Base-by-base conservation (phyloP, 805 yeast species). In the Kodamaea hsintzibuensis region DNA sequence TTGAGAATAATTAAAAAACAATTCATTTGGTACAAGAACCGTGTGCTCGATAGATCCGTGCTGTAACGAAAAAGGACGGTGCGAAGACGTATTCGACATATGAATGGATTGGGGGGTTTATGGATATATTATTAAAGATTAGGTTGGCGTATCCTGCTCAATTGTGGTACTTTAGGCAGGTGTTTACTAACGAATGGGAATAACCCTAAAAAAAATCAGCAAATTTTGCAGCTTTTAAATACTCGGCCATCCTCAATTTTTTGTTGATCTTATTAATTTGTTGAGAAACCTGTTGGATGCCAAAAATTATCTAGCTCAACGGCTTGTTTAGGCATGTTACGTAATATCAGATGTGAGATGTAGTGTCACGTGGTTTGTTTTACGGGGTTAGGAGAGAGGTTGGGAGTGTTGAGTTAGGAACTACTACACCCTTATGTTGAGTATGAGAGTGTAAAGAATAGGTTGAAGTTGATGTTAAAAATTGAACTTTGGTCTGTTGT, bases 11-110 rank as follows among this genome's bases (percentile, higher is more conserved):
- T 85, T 82, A 64, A 91, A 83, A 67, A 89, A 88, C 52, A 86
- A 79, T 53, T 84, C 82, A 40, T 95, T 85, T 49, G 98, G 97
- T 53, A 95, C 91, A 64, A 92, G 80, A 51, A 93, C 77, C 17
- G 93, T 87, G 70, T 91, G 91, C 77, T 93, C 98, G 54, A 93
- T 83, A 16, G 89, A 76, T 55, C 97, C 98, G 67, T 91, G 96
- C 55, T 85, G 74, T 63, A 95, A 80, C 52, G 85, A 85, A 68
- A 95, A 80, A 37, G 98, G 97, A 76, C 98, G 73, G 57, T 70
- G 75, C 38, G 72, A 58, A 33, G 61, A 55, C 6, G 60, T 51
- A 44, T 51, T 51, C 35, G 57, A 55, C 55, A 54, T 54, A 12
- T 8, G 35, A 30, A n/a, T n/a, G n/a, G 10, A 30, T 30, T 9